A percentile compares a stretch with the other conserved stretches of the same genome.
Evolutionary conservation across 2,329 filamentous ascomycete genomes (phyloP).

Genomic region (Ophiostoma montium): DNA sequence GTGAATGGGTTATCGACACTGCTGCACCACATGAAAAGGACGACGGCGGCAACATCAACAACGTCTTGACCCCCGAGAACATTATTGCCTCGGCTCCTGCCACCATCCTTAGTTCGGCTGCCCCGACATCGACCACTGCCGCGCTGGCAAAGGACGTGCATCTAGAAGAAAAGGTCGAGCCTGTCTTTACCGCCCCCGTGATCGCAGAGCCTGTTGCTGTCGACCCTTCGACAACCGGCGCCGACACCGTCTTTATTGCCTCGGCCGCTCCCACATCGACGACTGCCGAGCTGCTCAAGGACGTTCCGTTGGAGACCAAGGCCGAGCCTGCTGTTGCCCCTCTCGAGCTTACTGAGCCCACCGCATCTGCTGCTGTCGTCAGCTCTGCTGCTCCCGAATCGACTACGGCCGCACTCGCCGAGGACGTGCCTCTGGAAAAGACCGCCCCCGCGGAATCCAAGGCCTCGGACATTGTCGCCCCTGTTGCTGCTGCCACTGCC

Average conservation of each 20-base stretch:
- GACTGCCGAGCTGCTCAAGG: conserved; percentile 31
- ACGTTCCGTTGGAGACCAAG: conserved; percentile 43
- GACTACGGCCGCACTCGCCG: conserved; percentile 15
- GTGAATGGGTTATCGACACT: conserved; percentile 73
- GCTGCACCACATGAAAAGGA: conserved; percentile 72
- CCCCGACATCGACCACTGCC: conserved; percentile 52
- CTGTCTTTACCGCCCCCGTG: neutral
- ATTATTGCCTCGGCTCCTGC: conserved; percentile 38
- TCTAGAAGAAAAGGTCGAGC: conserved; percentile 30
- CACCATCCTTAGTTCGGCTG: conserved; percentile 46
- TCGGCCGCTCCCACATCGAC: conserved; percentile 54
- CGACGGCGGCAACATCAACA: conserved; percentile 76
- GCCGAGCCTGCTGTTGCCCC: neutral
- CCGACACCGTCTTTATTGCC: conserved; percentile 37
- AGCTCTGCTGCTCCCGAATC: conserved; percentile 4
- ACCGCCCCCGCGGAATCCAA: neutral
- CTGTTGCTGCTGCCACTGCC: neutral
- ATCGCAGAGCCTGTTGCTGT: neutral
- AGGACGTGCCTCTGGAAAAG: conserved; percentile 45
- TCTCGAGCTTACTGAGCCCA: conserved; percentile 4
- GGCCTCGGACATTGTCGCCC: neutral
- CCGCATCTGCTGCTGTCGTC: conserved; percentile 27
- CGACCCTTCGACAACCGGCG: neutral
- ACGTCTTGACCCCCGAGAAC: conserved; percentile 67
- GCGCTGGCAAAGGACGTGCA: conserved; percentile 37